Base-by-base conservation (phyloP, 805 yeast species). In the Starmera quercuum region DNA sequence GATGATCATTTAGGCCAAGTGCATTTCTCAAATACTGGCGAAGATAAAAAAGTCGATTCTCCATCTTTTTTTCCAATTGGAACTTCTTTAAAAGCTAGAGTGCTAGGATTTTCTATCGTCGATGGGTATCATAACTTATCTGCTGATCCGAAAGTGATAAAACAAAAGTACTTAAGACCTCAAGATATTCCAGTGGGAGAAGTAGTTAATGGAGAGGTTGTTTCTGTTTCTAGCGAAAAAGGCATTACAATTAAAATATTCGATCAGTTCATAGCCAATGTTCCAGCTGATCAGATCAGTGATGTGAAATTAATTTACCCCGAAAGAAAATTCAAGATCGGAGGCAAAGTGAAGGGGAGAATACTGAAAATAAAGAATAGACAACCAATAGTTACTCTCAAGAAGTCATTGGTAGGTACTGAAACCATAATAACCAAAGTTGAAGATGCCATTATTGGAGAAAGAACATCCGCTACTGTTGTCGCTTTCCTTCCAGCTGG, bases 301-400 rank as follows among this genome's bases (percentile, higher is more conserved):
- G 99, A 92, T 56, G 70, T 83, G 37, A 80, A 77, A 53, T 66
- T 90, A 42, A 75, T 76, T 3, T 81, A 90, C 51, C 98, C 98
- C 6, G 97, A 92, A 59, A 74, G 92, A 64, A 85, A 86, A 50
- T 90, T 80, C 68, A 84, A 83, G 58, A 76, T 79, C 29, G 97
- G 96, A 9, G 64, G 81, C 28, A 82, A 78, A 45, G 84, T 85
- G 20, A 82, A 71, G 47, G 92, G 80, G 41, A 74, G 95, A 60
- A 71, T 86, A 10, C 57, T 85, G 44, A 66, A 59, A 34, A 67
- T 72, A 16, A 60, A 68, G 29, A 46, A 54, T 26, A 60, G 50
- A 29, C 62, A 63, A 33, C 68, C 71, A 21, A 61, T 87, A 29
- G 64, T 85, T 16, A 83, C 97, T 2, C 58, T 88, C 47, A 87